Percentiles rank a stretch among this genome's conserved stretches.
Evolutionary conservation across 768 basidiomycete genomes (phyloP).

Genomic region (Pulveroboletus sp.): DNA sequence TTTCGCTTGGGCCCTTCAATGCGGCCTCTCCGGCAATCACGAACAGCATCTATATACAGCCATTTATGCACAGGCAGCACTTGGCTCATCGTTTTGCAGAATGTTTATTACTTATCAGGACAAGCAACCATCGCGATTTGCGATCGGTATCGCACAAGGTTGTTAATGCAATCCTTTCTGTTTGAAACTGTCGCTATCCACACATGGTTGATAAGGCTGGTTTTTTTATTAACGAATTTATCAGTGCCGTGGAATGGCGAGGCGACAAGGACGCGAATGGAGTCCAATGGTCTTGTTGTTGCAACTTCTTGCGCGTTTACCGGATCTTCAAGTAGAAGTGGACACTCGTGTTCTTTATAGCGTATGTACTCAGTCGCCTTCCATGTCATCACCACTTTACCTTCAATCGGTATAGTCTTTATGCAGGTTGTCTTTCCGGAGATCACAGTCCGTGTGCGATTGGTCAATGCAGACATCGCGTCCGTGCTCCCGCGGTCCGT

Average conservation of each 20-base stretch:
- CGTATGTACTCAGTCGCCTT: slow-evolving; percentile 68
- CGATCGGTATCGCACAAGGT: slow-evolving; percentile 74
- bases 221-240: slow-evolving; percentile 54
- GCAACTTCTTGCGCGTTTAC: slow-evolving; percentile 42
- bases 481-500: slow-evolving; percentile 68
- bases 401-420: no score
- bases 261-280: slow-evolving; percentile 18
- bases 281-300: slow-evolving; percentile 22
- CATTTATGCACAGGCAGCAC: slow-evolving; percentile 69
- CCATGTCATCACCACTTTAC: neutral
- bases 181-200: slow-evolving; percentile 42
- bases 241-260: slow-evolving; percentile 44
- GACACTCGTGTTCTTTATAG: slow-evolving; percentile 60
- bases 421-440: slow-evolving; percentile 86
- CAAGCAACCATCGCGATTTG: slow-evolving; percentile 82
- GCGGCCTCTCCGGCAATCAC: slow-evolving; percentile 57
- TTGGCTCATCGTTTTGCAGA: slow-evolving; percentile 69
- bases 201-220: slow-evolving; percentile 50
- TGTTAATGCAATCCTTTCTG: slow-evolving; percentile 54
- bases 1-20: slow-evolving; percentile 61
- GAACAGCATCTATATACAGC: slow-evolving; percentile 71
- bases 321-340: slow-evolving; percentile 61
- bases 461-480: slow-evolving; percentile 63
- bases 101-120: slow-evolving; percentile 74
- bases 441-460: slow-evolving; percentile 70